Conservation (phyloP, 1,139 yeast genomes). For the Hanseniaspora uvarum region DNA sequence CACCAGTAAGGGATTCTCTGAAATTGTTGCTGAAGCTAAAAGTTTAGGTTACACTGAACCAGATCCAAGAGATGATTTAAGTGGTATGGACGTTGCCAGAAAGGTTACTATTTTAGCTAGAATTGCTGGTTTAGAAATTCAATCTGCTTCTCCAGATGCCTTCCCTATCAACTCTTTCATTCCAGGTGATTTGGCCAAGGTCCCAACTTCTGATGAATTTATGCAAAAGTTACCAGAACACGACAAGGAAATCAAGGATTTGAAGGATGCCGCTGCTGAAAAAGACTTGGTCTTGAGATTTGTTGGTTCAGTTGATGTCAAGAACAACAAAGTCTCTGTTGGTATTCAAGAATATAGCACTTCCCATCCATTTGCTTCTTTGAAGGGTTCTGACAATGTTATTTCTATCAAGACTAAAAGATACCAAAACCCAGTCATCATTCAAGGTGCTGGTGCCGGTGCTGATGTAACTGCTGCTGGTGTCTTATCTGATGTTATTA, state of each 20-base stretch:
- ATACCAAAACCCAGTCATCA: constrained; percentile 81
- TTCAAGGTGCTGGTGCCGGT: constrained; percentile 99
- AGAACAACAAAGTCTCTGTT: constrained; percentile 59
- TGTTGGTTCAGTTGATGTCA: constrained; percentile 80
- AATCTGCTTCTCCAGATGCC: constrained; percentile 64
- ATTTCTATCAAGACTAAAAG: constrained; percentile 84
- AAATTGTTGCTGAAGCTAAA: constrained; percentile 80
- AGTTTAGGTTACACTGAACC: constrained; percentile 95
- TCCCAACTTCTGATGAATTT: constrained; percentile 65
- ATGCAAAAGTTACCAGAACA: constrained; percentile 68
- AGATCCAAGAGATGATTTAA: constrained; percentile 96
- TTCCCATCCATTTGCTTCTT: constrained; percentile 90
- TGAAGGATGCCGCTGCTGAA: constrained; percentile 70
- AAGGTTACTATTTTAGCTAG: constrained; percentile 93
- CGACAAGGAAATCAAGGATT: constrained; percentile 65
- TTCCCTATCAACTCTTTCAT: constrained; percentile 91
- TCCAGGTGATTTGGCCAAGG: constrained; percentile 73
- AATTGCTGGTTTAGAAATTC: constrained; percentile 73
- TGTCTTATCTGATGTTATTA: constrained; percentile 84
- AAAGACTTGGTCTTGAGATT: constrained; percentile 84
- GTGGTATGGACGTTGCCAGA: constrained; percentile 96
- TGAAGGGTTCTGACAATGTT: constrained; percentile 93
- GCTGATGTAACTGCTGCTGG: constrained; percentile 98
- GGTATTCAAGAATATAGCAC: constrained; percentile 76
- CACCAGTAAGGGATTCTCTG: constrained; percentile 66